Base-by-base conservation (phyloP, 352 stramenopile genomes). In the Blastocystis sp. region DNA sequence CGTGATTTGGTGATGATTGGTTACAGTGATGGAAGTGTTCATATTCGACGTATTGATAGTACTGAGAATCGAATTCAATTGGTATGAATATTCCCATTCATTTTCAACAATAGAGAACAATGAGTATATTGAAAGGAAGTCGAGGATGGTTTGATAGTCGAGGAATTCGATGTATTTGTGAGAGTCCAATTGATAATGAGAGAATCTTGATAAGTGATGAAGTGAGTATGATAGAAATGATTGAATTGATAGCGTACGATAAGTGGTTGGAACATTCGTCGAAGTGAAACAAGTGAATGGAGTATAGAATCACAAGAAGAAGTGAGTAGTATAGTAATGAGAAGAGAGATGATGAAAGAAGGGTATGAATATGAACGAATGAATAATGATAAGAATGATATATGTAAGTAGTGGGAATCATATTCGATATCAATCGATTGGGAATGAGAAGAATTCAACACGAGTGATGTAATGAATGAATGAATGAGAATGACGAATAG, bases 1-100 rank as follows among this genome's bases (percentile, higher is more conserved):
- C n/a, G 32, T 51, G 69, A 81, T 34, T 46, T 81, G 14, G 16
- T 81, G 32, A 11, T 81, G 34, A n/a, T 64, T 4, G 69, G 69
- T 9, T 81, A 48, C 18, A 44, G 63, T n/a, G 46, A 81, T 51
- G 69, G 69, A 24, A 81, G 69, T 48, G 11, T 64, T 11, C 49
- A n/a, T 65, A 14, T 59, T 18, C n/a, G 32, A 59, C 51, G 11
- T 3, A 32, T 59, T 14, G 51, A 59, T 32, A 27, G 7, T 59
- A 14, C 4, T 3, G 11, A 59, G 51, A 11, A 59, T 59, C 32
- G 51, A 59, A 14, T 59, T 27, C 32, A 16, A 27, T 59, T 32
- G 32, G 51, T 32, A 59, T 59, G 51, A 59, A 59, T 6, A 16
- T 3, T n/a, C n/a, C n/a, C n/a, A n/a, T n/a, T n/a, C n/a, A 59